Evolutionary conservation across 331 rosid genomes (phyloP).

Genomic region (Stylosanthes scabra): DNA sequence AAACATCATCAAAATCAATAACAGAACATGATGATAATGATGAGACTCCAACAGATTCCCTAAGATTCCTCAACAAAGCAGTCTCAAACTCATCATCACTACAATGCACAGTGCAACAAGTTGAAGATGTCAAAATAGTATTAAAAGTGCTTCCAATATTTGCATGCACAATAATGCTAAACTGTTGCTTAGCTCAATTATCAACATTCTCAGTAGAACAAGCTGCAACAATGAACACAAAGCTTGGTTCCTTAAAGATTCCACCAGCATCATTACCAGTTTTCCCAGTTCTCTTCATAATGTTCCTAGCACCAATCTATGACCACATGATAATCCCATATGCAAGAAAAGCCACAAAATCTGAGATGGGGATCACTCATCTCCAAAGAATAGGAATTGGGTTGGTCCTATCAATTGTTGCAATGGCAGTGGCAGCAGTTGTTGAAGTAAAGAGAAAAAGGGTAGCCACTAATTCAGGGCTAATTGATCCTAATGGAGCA

Average conservation of each 20-base stretch:
- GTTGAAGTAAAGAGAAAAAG: slow-evolving; percentile 83
- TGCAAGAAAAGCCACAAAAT: slow-evolving; percentile 61
- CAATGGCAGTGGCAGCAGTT: slow-evolving; percentile 94
- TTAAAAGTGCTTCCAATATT: slow-evolving; percentile 79
- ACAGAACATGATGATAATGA: slow-evolving; percentile 1
- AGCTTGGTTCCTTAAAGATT: slow-evolving; percentile 72
- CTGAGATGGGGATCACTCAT: slow-evolving; percentile 87
- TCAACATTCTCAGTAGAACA: slow-evolving; percentile 94
- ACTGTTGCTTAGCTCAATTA: slow-evolving; percentile 88
- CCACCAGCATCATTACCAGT: slow-evolving; percentile 96
- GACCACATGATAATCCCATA: slow-evolving; percentile 85
- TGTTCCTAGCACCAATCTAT: slow-evolving; percentile 86
- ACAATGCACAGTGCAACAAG: slow-evolving; percentile 68
- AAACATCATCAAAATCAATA: slow-evolving; percentile 31
- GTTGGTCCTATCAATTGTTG: slow-evolving; percentile 71
- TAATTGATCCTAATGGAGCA: slow-evolving; percentile 40
- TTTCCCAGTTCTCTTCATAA: slow-evolving; percentile 87
- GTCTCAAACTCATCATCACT: slow-evolving; percentile 53
- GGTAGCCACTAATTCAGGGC: slow-evolving; percentile 56
- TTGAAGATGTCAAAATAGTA: slow-evolving; percentile 86
- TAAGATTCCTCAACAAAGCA: slow-evolving; percentile 72
- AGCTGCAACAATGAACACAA: slow-evolving; percentile 94
- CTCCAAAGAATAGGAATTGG: slow-evolving; percentile 91
- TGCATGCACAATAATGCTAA: slow-evolving; percentile 87
- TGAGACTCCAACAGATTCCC: slow-evolving; percentile 48